A percentile compares a stretch with the other conserved stretches of the same genome.
Conservation (phyloP, 2,329 filamentous ascomycete genomes). For the Diaporthe destruens region DNA sequence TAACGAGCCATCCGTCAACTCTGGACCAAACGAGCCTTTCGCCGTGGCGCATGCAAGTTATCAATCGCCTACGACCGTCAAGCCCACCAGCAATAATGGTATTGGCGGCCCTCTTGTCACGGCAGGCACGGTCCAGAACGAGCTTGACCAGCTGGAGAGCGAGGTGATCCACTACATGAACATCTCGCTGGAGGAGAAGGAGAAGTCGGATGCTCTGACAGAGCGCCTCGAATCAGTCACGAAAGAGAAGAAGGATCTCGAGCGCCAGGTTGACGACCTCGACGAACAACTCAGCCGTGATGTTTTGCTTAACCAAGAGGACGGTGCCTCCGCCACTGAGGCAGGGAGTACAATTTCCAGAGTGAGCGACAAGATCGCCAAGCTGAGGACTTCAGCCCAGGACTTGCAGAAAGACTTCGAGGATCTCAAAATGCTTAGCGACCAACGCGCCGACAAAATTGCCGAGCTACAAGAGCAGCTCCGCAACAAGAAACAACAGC, state of each 20-base stretch:
- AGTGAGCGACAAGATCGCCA: background rate
- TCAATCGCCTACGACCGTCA: too few relatives aligned
- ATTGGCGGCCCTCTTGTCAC: background rate
- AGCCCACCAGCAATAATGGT: background rate
- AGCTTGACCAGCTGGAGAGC: constrained; percentile 20
- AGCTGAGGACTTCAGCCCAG: background rate
- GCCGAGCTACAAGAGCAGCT: background rate
- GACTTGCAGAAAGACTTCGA: background rate
- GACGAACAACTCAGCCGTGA: background rate
- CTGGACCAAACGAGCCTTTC: too few relatives aligned
- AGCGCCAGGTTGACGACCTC: constrained; percentile 17
- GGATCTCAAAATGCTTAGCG: background rate
- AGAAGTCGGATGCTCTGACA: background rate
- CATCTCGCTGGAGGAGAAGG: constrained; percentile 17
- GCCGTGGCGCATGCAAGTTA: too few relatives aligned
- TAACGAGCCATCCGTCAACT: background rate
- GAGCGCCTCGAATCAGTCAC: background rate
- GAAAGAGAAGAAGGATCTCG: constrained; percentile 6
- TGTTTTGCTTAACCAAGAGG: background rate
- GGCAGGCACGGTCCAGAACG: background rate
- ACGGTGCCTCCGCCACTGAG: background rate
- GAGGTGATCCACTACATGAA: constrained; percentile 34
- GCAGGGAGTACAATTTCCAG: background rate
- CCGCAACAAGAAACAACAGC: background rate
- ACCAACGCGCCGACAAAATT: background rate